Conservation (phyloP, 257 asterid species). For the Solanum microdontum region DNA sequence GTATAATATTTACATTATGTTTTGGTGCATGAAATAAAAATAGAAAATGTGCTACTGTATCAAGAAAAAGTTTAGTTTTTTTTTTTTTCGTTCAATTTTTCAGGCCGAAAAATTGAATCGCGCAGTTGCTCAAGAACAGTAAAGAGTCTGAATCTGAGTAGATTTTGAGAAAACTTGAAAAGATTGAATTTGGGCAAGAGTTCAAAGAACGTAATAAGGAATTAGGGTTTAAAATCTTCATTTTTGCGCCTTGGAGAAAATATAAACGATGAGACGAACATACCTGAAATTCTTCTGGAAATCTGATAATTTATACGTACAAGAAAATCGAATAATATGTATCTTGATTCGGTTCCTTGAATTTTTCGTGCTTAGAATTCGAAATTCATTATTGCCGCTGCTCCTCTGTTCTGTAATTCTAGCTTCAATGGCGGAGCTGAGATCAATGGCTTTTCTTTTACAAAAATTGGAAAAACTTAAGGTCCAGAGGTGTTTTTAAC, state of each 20-base stretch:
- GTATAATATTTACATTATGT: neutral
- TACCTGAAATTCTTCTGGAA: neutral
- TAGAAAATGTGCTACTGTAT: neutral
- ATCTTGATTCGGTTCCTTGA: neutral
- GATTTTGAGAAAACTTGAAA: neutral
- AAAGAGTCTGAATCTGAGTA: neutral
- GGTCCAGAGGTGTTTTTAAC: neutral
- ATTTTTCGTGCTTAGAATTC: neutral
- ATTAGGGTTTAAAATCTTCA: neutral
- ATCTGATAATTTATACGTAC: neutral
- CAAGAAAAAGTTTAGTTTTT: neutral
- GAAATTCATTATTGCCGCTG: neutral
- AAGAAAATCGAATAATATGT: neutral
- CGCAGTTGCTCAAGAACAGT: neutral
- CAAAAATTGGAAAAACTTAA: neutral
- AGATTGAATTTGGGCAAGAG: neutral
- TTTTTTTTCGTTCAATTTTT: neutral
- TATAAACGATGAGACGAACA: neutral
- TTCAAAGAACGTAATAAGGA: neutral
- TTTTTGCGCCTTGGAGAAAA: neutral
- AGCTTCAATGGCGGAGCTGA: neutral
- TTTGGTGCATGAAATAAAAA: neutral
- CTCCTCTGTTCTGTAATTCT: neutral
- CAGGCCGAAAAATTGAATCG: neutral
- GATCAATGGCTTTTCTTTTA: neutral